Percentiles rank a stretch among this genome's conserved stretches.
Conservation (phyloP, 2,329 filamentous ascomycete species). For the Diaporthe sp. region DNA sequence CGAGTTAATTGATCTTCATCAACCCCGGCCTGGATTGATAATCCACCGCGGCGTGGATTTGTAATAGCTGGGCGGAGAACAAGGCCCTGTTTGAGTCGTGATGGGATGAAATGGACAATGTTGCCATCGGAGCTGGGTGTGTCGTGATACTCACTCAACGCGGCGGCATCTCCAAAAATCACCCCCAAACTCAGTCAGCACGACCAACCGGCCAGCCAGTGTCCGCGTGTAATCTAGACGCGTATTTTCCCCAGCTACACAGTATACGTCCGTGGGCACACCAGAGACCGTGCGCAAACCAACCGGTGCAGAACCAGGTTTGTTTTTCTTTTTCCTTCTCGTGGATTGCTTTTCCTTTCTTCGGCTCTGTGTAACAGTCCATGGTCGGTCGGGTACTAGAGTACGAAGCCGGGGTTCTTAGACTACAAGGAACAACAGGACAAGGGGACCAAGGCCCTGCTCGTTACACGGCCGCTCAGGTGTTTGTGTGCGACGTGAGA, state of each 20-base stretch:
- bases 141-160: not conserved
- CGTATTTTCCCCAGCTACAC: not conserved
- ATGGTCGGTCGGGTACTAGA: not conserved
- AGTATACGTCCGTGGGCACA: not conserved
- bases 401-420: not conserved
- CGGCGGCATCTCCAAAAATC: too few relatives aligned
- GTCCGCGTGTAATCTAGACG: not conserved
- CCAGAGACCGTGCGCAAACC: not conserved
- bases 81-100: too few relatives aligned
- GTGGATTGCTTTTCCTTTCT: not conserved
- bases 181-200: not conserved
- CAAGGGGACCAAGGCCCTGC: not conserved
- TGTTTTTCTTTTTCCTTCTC: not conserved
- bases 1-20: not conserved
- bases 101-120: too few relatives aligned
- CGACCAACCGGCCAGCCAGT: not conserved
- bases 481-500: constrained; percentile 5
- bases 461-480: constrained; percentile 14
- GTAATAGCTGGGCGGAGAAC: too few relatives aligned
- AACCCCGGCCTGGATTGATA: not conserved
- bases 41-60: not conserved
- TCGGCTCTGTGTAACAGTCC: not conserved
- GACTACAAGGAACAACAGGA: not conserved
- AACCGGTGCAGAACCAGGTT: not conserved
- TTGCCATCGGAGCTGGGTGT: constrained; percentile 1